phyloP scores from a whole-genome alignment of 2,329 filamentous ascomycete genomes.

The Stagonosporopsis vannaccii region DNA sequence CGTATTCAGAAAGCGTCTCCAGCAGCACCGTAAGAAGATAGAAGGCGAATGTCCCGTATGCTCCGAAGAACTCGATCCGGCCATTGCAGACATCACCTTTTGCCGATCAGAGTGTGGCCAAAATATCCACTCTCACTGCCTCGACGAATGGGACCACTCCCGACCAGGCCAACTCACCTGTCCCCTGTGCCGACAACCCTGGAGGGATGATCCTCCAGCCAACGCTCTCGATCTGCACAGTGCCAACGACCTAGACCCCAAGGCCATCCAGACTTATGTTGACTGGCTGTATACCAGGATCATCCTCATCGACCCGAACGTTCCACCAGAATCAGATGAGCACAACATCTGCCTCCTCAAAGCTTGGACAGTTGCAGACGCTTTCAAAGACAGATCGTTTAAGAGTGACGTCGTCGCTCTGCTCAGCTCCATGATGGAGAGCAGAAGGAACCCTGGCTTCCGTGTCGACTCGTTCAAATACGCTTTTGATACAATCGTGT shows the following conservation, averaged over 20 bases:
- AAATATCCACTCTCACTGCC: not conserved
- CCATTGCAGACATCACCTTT: not conserved
- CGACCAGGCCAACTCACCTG: conserved; percentile 8
- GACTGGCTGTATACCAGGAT: conserved; percentile 24
- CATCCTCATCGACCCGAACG: not conserved
- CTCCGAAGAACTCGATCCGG: not conserved
- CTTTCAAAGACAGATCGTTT: too few relatives aligned
- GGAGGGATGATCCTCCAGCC: conserved; percentile 4
- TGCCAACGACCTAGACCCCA: not conserved
- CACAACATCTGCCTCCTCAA: not conserved
- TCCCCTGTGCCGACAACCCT: conserved; percentile 25
- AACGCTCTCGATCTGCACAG: not conserved
- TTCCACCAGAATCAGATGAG: not conserved
- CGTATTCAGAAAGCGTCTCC: not conserved
- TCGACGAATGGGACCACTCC: not conserved
- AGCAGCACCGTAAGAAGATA: not conserved
- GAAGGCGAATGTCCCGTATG: not conserved
- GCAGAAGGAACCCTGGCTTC: too few relatives aligned
- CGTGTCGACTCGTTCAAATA: too few relatives aligned
- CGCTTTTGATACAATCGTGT: too few relatives aligned
- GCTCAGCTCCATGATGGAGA: too few relatives aligned
- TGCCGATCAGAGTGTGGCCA: not conserved
- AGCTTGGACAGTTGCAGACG: not conserved
- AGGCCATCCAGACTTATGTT: conserved; percentile 20
- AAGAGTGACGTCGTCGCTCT: too few relatives aligned